Evolutionary conservation across 257 asterid species (phyloP).

Genomic region (Eustoma russellianum): DNA sequence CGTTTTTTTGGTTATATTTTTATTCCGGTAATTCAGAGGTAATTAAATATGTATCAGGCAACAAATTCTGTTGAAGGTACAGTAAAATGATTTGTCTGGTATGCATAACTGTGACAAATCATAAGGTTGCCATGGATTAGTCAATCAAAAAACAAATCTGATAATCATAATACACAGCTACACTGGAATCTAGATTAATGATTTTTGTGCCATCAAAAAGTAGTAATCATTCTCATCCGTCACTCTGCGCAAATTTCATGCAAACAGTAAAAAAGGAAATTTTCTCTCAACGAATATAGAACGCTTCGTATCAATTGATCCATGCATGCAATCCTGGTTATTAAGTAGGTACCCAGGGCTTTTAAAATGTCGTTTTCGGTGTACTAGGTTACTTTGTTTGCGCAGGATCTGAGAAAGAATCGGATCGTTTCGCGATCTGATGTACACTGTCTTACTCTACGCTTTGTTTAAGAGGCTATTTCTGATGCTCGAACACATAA

Average conservation of each 20-base stretch:
- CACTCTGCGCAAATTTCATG: conserved; percentile 22
- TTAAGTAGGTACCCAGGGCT: neutral
- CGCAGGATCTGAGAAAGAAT: no score
- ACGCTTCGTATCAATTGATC: neutral
- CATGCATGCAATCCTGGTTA: neutral
- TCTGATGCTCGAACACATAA: no score
- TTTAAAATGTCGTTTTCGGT: no score
- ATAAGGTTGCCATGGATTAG: conserved; percentile 34
- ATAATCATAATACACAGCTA: conserved; percentile 16
- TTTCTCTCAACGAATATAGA: conserved; percentile 1
- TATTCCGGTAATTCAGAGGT: no score
- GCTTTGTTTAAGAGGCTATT: no score
- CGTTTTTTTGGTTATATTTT: no score
- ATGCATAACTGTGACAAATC: conserved; percentile 36
- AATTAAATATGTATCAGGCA: no score
- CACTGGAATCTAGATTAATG: conserved; percentile 15
- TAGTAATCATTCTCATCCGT: conserved; percentile 37
- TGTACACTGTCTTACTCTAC: no score
- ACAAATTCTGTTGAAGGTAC: neutral
- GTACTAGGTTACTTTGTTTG: no score
- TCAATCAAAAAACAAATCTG: conserved; percentile 40
- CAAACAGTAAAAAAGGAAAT: conserved; percentile 30
- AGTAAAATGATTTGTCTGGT: conserved; percentile 17
- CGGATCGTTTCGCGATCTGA: no score
- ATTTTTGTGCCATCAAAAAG: conserved; percentile 13